Base-by-base conservation (phyloP, 768 basidiomycete genomes). In the Lactarius indigo region DNA sequence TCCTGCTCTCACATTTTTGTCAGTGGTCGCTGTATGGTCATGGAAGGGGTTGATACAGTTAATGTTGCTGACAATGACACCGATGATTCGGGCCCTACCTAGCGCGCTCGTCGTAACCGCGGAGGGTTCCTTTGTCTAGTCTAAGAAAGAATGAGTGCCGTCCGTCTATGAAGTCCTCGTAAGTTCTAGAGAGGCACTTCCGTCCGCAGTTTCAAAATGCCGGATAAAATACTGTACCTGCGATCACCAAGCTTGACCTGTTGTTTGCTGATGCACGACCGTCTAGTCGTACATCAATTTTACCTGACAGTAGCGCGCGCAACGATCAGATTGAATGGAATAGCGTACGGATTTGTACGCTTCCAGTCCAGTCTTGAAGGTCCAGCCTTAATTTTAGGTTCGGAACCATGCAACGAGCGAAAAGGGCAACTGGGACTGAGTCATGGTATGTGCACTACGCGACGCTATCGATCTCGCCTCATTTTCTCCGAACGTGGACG, bases 371-470 rank as follows among this genome's bases (percentile, higher is more conserved):
- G 18, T 42, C 41, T 31, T 18, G 41, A 31, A 7, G 47, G 33
- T 17, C 33, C 57, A 42, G 64, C 39, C 39, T 20, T 35, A 35
- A 57, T 57, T 66, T 66, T 66, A 57, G 55, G 55, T 37, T 57
- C 59, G 23, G 54, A 57, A 2, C 23, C 33, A 30, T 47, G 44
- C n/a, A 18, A 18, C 23, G 59, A 60, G 59, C 20, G 31, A 61
- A 57, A 56, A 66, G 23, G 60, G 60, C 35, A 66, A 66, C 57
- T 56, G 44, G 60, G 59, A 57, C 52, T 56, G 55, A 54, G 50
- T 47, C 23, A 37, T 37, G 44, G 44, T 26, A n/a, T 55, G 28
- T 30, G 9, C 35, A 35, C 42, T 44, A 47, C 44, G 44, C 44
- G 44, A 64, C 5, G 18, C 41, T 30, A 65, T 57, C 55, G 55